Evolutionary conservation across 176 grass and related monocot genomes (phyloP), one percentile per base, ranked within the genome.

Genomic region (Carex kokanica): DNA sequence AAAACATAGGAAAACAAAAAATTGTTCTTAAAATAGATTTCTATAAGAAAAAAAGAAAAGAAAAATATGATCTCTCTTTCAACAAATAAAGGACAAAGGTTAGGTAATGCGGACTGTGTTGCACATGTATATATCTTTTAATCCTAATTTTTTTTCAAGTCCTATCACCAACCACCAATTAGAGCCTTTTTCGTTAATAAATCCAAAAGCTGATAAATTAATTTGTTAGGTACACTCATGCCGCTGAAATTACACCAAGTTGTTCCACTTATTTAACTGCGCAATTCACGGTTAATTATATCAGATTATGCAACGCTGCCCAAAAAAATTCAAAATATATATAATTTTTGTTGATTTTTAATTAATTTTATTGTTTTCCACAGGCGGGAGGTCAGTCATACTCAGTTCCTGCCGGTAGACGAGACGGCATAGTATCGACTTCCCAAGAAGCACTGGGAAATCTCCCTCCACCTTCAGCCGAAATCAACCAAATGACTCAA

Each of bases 321-420:
- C 10, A 62, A 62, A 5, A 5, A 59, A 16, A 10, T 27, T 68
- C 12, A 20, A 47, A 15, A 29, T 40, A 60, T 63, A 51, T 70
- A 41, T 45, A 8, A 45, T 84, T 75, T 81, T 56, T 11, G 58
- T 38, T 79, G 21, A 72, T 83, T 3, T 34, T 59, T 11, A 34
- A 4, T 34, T 34, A 38, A 38, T 38, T 2, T 31, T n/a, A 47
- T 81, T 55, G 16, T 81, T 32, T 64, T 67, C 4, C 1, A 66
- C 25, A 98, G 96, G 81, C 84, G 16, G 96, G 96, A 27, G 96
- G 96, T 27, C 83, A 88, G 64, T 87, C 84, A 29, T 98, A 98
- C 78, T 79, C 86, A 31, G 93, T 98, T 51, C 89, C 88, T 15
- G 84, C 91, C 3, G 96, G 96, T 0, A 80, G 91, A 43, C 77